Conservation (phyloP, 345 rosid genomes). For the Boechera retrofracta region DNA sequence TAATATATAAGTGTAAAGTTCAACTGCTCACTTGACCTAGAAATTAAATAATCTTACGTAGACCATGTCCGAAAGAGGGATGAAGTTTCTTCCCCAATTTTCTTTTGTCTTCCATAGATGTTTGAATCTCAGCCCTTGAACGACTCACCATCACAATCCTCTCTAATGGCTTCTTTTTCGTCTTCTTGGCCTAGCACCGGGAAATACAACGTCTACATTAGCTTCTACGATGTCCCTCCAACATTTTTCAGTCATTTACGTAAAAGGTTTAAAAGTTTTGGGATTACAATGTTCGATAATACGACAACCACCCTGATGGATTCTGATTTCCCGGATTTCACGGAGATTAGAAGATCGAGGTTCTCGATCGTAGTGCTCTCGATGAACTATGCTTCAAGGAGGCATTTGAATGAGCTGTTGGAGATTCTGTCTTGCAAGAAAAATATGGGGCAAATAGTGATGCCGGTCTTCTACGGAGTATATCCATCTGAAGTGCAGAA, state of each 20-base stretch:
- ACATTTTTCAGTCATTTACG: background rate
- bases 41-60: too few relatives aligned
- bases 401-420: background rate
- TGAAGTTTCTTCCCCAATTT: too few relatives aligned
- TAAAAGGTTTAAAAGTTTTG: background rate
- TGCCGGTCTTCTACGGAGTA: background rate
- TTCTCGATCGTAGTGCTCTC: background rate
- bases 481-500: background rate
- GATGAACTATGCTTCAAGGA: background rate
- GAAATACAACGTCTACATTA: background rate
- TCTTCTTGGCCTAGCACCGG: background rate
- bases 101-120: background rate
- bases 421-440: conserved; percentile 5
- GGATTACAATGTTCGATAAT: background rate
- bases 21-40: too few relatives aligned
- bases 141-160: too few relatives aligned
- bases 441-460: background rate
- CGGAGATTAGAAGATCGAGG: background rate
- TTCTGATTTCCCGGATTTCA: too few relatives aligned
- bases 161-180: background rate
- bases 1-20: too few relatives aligned
- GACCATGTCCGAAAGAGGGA: too few relatives aligned
- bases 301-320: background rate
- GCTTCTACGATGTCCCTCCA: background rate
- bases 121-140: too few relatives aligned